phyloP scores from a whole-genome alignment of 2,329 filamentous ascomycete species.

The Fusarium sp. region DNA sequence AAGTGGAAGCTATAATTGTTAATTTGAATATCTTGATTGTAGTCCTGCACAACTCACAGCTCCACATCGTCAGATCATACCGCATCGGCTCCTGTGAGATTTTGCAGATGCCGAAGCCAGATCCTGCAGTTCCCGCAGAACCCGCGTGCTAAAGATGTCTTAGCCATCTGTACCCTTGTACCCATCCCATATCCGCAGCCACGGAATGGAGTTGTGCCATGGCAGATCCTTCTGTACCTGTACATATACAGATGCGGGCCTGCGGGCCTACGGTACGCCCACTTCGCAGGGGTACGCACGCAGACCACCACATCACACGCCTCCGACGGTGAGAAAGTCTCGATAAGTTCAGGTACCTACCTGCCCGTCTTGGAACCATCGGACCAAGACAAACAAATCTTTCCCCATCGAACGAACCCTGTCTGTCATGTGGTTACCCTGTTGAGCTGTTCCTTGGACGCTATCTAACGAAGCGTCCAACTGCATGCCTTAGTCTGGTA shows the following conservation, averaged over 20 bases:
- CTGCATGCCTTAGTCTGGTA: constrained; percentile 24
- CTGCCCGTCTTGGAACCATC: neutral
- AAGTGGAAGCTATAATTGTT: neutral
- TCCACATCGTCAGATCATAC: neutral
- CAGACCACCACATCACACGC: constrained; percentile 9
- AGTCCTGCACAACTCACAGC: neutral
- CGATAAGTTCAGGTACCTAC: constrained; percentile 15
- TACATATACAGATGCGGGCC: constrained; percentile 32
- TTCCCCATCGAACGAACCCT: neutral
- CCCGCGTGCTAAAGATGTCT: constrained; percentile 32
- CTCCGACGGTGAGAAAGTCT: constrained; percentile 10
- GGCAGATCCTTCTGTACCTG: constrained; percentile 16
- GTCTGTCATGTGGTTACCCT: constrained; percentile 22
- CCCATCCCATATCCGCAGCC: constrained; percentile 16
- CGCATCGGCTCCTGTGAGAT: constrained; percentile 28
- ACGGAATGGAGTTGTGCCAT: constrained; percentile 26
- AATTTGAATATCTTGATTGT: neutral
- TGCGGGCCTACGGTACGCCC: constrained; percentile 9
- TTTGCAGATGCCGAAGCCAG: constrained; percentile 31
- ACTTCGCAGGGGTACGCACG: constrained; percentile 4
- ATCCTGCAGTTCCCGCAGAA: constrained; percentile 38
- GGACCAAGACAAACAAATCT: neutral
- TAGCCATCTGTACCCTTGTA: constrained; percentile 22
- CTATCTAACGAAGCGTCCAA: constrained; percentile 12
- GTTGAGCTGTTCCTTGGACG: constrained; percentile 6